A percentile compares a stretch with the other conserved stretches of the same genome.
Conservation (phyloP, 108 stramenopile species). For the Parietichytrium sp. region DNA sequence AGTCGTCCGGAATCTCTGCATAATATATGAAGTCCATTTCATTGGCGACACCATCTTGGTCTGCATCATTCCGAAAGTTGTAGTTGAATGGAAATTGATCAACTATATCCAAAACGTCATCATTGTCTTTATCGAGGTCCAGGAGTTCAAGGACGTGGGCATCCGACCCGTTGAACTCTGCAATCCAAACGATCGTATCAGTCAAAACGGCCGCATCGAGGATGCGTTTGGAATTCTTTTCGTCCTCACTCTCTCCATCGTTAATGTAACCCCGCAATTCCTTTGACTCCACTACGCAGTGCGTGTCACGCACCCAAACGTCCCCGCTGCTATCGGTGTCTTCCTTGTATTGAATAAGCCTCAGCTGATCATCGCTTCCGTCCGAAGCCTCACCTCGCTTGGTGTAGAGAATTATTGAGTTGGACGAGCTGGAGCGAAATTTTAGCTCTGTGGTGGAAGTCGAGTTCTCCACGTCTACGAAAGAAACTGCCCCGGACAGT, state of each 20-base stretch:
- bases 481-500: neutral
- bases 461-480: neutral
- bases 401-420: neutral
- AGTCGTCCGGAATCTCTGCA: neutral
- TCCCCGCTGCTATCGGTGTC: neutral
- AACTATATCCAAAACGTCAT: slow-evolving; percentile 1
- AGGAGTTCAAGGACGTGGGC: neutral
- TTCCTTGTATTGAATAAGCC: neutral
- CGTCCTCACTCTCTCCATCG: too few relatives aligned
- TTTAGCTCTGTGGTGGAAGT: neutral
- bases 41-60: neutral
- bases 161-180: neutral
- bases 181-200: neutral
- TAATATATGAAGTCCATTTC: neutral
- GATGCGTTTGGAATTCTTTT: neutral
- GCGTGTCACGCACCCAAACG: neutral
- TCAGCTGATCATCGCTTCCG: neutral
- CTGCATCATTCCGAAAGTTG: neutral
- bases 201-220: neutral
- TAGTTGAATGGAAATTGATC: slow-evolving; percentile 10
- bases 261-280: too few relatives aligned
- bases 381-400: neutral
- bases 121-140: slow-evolving; percentile 28
- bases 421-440: neutral
- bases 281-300: neutral